These are phyloP conservation scores for Epichloe festucae DNA, from an alignment of 2,329 filamentous ascomycete genomes.

Conservation along the genomic window DNA sequence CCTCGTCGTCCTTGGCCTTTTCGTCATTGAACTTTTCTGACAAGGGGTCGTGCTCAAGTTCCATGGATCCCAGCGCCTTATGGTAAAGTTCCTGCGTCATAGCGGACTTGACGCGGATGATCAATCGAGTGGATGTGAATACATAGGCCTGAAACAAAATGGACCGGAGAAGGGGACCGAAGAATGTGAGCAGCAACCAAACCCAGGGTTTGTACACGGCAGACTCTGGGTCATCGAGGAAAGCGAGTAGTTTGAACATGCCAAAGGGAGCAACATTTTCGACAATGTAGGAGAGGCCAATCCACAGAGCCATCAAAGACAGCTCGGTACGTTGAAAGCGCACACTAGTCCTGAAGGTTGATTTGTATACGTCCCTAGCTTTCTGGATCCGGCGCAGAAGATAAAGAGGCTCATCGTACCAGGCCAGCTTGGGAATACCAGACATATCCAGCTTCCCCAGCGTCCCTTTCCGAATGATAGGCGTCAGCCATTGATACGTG, in stretches of 20 bases:
- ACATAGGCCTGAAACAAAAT: slow-evolving; percentile 43
- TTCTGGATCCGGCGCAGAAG: slow-evolving; percentile 30
- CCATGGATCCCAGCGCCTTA: slow-evolving; percentile 41
- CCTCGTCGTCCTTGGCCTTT: slow-evolving; percentile 14
- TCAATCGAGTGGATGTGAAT: slow-evolving; percentile 41
- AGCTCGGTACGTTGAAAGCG: slow-evolving; percentile 31
- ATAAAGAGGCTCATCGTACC: slow-evolving; percentile 41
- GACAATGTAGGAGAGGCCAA: slow-evolving; percentile 22
- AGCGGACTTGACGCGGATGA: slow-evolving; percentile 42
- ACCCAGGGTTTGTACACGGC: slow-evolving; percentile 35
- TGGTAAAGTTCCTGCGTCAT: slow-evolving; percentile 47
- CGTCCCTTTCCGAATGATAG: slow-evolving; percentile 34
- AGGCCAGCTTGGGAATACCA: slow-evolving; percentile 35
- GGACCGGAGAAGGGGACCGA: slow-evolving; percentile 34
- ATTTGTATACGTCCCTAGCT: slow-evolving; percentile 29
- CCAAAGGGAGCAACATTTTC: slow-evolving; percentile 41
- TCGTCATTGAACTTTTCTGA: slow-evolving; percentile 14
- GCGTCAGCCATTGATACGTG: slow-evolving; percentile 37
- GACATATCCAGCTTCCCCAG: slow-evolving; percentile 31
- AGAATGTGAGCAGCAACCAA: slow-evolving; percentile 41
- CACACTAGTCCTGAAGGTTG: slow-evolving; percentile 32
- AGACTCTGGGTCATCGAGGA: slow-evolving; percentile 32
- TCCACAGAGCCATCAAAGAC: slow-evolving; percentile 31
- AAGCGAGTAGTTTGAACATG: slow-evolving; percentile 39
- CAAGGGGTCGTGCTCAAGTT: slow-evolving; percentile 42